Evolutionary conservation across 371 early-diverging fungal genomes (phyloP).

Genomic region (Syncephalastrum contaminatum): DNA sequence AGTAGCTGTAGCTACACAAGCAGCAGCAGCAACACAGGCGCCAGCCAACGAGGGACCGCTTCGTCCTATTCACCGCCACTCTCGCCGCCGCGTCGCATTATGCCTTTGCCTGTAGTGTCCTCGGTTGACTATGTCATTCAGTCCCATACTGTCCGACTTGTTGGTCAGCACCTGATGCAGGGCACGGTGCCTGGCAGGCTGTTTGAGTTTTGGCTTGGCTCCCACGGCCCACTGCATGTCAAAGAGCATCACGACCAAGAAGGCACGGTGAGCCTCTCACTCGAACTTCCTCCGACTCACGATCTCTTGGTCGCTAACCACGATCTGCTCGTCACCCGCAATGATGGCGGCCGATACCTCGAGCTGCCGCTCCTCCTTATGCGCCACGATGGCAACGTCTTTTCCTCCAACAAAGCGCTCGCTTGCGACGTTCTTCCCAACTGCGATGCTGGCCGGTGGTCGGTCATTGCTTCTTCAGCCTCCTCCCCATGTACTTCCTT

Average conservation of each 20-base stretch:
- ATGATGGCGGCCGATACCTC: constrained; percentile 32
- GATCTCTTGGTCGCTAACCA: constrained; percentile 31
- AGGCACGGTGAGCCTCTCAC: constrained; percentile 7
- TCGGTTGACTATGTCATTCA: constrained; percentile 20
- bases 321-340: constrained; percentile 24
- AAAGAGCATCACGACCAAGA: constrained; percentile 10
- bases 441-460: constrained; percentile 25
- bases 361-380: constrained; percentile 39
- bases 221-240: constrained; percentile 33
- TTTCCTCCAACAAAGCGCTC: constrained; percentile 34
- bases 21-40: too few species aligned
- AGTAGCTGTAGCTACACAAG: too few species aligned
- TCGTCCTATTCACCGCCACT: constrained; percentile 27
- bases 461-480: constrained; percentile 6
- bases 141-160: constrained; percentile 24
- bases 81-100: constrained; percentile 37
- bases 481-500: constrained; percentile 8
- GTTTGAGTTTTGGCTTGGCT: constrained; percentile 43
- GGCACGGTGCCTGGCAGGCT: constrained; percentile 13
- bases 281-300: constrained; percentile 28
- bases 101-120: constrained; percentile 40
- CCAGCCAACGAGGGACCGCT: too few species aligned
- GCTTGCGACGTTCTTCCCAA: constrained; percentile 24
- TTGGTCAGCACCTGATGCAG: constrained; percentile 34
- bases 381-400: constrained; percentile 40